Percentiles rank a stretch among this genome's conserved stretches.
These are phyloP conservation scores for Pichia occidentalis DNA, from an alignment of 805 yeast species.

Conservation along the genomic window DNA sequence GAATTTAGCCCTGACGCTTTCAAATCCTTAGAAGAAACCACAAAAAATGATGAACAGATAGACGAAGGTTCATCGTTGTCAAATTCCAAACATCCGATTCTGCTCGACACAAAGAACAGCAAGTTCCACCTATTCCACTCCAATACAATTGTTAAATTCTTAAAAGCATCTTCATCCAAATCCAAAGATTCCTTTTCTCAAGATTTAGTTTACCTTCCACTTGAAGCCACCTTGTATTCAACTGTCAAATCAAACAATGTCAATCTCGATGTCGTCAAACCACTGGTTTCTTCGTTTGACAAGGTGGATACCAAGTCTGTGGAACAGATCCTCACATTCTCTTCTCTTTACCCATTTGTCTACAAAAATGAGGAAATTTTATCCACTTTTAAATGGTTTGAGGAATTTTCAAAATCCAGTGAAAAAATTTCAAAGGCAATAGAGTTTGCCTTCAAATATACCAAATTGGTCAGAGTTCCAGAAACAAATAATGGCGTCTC, in stretches of 20 bases:
- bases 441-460: conserved; percentile 38
- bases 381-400: conserved; percentile 33
- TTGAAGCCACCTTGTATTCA: conserved; percentile 39
- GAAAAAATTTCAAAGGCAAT: conserved; percentile 42
- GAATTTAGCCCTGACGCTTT: conserved; percentile 18
- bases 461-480: conserved; percentile 36
- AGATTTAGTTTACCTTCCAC: conserved; percentile 25
- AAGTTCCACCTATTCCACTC: conserved; percentile 52
- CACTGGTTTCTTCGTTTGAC: conserved; percentile 10
- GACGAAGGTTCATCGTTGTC: conserved; percentile 4
- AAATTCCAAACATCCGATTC: conserved; percentile 15
- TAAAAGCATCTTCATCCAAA: conserved; percentile 30
- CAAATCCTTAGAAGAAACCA: conserved; percentile 6
- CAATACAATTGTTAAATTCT: conserved; percentile 63
- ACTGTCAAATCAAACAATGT: conserved; percentile 33
- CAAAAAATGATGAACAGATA: conserved; percentile 7
- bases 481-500: conserved; percentile 37
- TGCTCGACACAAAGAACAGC: conserved; percentile 29
- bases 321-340: conserved; percentile 51
- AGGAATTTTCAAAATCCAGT: too few relatives aligned
- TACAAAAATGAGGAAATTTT: conserved; percentile 2
- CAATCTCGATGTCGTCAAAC: conserved; percentile 13
- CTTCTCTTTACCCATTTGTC: conserved; percentile 45
- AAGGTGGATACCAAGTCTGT: conserved; percentile 34
- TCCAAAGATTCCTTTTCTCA: conserved; percentile 6